These are phyloP conservation scores for Hordeum pubiflorum DNA, from an alignment of 202 grass and related monocot genomes.

Conservation along the genomic window DNA sequence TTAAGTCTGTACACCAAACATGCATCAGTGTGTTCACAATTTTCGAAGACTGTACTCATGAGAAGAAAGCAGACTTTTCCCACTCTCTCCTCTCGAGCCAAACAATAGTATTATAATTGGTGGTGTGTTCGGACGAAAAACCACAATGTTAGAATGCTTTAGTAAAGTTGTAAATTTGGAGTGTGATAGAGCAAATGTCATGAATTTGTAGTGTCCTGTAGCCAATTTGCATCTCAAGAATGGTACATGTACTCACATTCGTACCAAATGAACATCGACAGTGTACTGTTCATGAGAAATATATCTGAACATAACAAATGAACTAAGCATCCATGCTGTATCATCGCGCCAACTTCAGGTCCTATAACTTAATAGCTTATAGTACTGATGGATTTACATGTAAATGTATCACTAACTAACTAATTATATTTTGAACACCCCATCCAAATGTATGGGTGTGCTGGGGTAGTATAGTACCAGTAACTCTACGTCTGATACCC, in stretches of 20 bases:
- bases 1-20: background rate
- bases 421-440: background rate
- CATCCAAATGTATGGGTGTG: background rate
- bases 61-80: background rate
- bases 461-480: background rate
- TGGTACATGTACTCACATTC: background rate
- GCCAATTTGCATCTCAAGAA: background rate
- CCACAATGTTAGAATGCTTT: background rate
- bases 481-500: background rate
- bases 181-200: background rate
- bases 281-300: background rate
- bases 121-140: background rate
- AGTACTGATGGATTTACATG: background rate
- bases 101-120: background rate
- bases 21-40: background rate
- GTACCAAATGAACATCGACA: background rate
- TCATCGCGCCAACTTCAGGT: background rate
- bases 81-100: background rate
- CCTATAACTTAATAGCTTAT: background rate
- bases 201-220: background rate
- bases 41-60: background rate
- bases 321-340: background rate
- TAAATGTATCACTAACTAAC: background rate
- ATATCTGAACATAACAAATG: background rate
- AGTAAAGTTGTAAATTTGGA: background rate